phyloP scores from a whole-genome alignment of 2,329 filamentous ascomycete species.

The Myrmaecium sp. region DNA sequence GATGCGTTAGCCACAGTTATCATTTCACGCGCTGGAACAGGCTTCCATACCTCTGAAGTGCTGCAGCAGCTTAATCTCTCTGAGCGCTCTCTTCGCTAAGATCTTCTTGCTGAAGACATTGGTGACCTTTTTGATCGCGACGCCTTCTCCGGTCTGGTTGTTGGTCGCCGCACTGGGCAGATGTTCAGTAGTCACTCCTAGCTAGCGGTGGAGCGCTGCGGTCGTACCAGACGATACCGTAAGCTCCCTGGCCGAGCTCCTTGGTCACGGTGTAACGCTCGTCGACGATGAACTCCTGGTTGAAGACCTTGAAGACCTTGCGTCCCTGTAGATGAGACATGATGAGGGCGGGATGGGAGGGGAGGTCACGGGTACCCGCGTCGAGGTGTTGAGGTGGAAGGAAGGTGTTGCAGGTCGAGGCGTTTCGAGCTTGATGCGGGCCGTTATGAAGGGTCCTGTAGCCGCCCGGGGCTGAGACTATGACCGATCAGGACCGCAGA shows the following conservation, averaged over 20 bases:
- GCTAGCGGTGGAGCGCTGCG: conserved; percentile 2
- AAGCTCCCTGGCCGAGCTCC: conserved; percentile 93
- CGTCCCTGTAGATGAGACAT: conserved; percentile 51
- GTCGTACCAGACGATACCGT: conserved; percentile 87
- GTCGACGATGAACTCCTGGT: conserved; percentile 97
- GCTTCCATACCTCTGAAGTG: conserved; percentile 54
- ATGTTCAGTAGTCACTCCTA: conserved; percentile 10
- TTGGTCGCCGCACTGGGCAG: conserved; percentile 69
- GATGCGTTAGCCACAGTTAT: conserved; percentile 8
- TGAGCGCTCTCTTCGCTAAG: conserved; percentile 86
- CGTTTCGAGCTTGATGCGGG: too few species aligned
- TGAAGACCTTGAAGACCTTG: conserved; percentile 98
- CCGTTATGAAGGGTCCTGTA: too few species aligned
- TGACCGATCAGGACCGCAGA: too few species aligned
- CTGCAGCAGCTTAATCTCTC: conserved; percentile 96
- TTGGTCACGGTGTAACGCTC: conserved; percentile 98
- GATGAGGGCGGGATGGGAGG: conserved; percentile 6
- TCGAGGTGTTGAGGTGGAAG: neutral
- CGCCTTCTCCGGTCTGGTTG: conserved; percentile 75
- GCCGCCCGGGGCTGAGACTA: too few species aligned
- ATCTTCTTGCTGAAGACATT: conserved; percentile 99
- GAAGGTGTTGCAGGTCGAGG: too few species aligned
- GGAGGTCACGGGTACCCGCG: conserved; percentile 1
- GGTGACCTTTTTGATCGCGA: conserved; percentile 98
- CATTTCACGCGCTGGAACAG: neutral